A percentile compares a stretch with the other conserved stretches of the same genome.
These are phyloP conservation scores for Colletotrichum zoysiae DNA, from an alignment of 2,329 filamentous ascomycete species.

Conservation along the genomic window DNA sequence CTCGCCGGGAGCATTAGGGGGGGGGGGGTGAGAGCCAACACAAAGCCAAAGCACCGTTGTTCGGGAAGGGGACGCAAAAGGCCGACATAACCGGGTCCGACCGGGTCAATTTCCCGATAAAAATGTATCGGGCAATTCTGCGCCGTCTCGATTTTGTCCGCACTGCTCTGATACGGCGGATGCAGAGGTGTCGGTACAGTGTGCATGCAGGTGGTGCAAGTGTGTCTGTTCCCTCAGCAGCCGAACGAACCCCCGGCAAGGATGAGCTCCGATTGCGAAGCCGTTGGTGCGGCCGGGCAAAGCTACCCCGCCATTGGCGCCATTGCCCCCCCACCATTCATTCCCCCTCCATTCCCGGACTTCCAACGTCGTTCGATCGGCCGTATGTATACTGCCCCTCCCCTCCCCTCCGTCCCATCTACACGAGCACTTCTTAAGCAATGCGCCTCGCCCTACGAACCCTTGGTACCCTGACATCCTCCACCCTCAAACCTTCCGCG, in stretches of 20 bases:
- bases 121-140: conserved; percentile 30
- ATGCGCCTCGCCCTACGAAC: conserved; percentile 37
- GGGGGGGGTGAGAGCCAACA: no score
- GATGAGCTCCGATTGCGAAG: conserved; percentile 31
- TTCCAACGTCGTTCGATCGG: conserved; percentile 18
- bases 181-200: background rate
- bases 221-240: background rate
- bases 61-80: conserved; percentile 18
- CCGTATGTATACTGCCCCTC: background rate
- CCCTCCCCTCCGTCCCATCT: background rate
- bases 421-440: background rate
- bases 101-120: conserved; percentile 24
- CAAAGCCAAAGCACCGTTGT: background rate
- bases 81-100: conserved; percentile 33
- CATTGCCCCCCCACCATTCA: background rate
- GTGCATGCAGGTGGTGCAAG: no score
- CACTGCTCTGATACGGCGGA: background rate
- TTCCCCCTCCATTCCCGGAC: background rate
- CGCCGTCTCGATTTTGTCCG: rapidly evolving
- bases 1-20: background rate
- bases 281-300: conserved; percentile 9
- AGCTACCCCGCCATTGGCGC: conserved; percentile 39
- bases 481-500: background rate
- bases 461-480: conserved; percentile 14
- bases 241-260: conserved; percentile 27